phyloP scores from a whole-genome alignment of 1,139 yeast species.

The Hyphopichia khmerensis region DNA sequence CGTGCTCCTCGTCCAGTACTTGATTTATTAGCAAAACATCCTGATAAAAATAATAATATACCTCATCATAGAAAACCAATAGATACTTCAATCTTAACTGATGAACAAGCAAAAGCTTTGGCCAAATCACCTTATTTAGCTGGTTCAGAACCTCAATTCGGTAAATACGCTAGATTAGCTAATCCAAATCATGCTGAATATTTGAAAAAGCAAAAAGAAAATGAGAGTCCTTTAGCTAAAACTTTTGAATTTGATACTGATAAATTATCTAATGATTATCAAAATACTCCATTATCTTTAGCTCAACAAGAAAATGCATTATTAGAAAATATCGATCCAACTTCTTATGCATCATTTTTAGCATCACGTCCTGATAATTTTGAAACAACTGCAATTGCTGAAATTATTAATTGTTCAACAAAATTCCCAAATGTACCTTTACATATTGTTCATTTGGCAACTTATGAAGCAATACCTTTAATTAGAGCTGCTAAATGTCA shows the following conservation, averaged over 20 bases:
- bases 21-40: constrained; percentile 20
- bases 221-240: constrained; percentile 16
- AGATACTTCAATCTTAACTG: constrained; percentile 39
- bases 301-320: constrained; percentile 46
- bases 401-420: constrained; percentile 62
- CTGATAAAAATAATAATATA: constrained; percentile 9
- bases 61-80: constrained; percentile 44
- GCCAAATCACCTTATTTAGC: constrained; percentile 55
- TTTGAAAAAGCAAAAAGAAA: constrained; percentile 6
- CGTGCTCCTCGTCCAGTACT: constrained; percentile 43
- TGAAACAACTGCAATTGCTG: constrained; percentile 79
- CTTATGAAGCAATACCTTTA: constrained; percentile 77
- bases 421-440: constrained; percentile 64
- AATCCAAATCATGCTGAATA: constrained; percentile 21
- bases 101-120: constrained; percentile 50
- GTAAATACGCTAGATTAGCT: constrained; percentile 48
- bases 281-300: constrained; percentile 36
- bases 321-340: constrained; percentile 57
- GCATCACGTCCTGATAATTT: constrained; percentile 86
- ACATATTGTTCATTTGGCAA: constrained; percentile 89
- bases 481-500: constrained; percentile 61
- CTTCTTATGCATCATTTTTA: constrained; percentile 68
- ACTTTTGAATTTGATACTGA: constrained; percentile 8
- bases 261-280: constrained; percentile 9
- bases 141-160: constrained; percentile 57